Evolutionary conservation across 768 basidiomycete genomes (phyloP).

Genomic region (Daedaleopsis nitida): DNA sequence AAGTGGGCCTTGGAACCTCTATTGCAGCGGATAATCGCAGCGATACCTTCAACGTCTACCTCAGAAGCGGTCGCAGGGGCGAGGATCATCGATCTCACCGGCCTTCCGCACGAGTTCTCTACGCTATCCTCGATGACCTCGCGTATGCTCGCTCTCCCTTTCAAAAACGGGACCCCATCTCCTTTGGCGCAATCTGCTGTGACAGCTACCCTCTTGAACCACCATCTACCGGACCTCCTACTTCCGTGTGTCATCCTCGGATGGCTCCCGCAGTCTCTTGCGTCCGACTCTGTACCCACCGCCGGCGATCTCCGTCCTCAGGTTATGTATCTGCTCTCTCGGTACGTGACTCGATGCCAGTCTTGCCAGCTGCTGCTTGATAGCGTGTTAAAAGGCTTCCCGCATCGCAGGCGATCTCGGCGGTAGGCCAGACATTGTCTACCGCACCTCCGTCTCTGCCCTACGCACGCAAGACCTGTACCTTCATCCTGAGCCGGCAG

Average conservation of each 20-base stretch:
- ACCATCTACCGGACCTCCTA: slow-evolving; percentile 61
- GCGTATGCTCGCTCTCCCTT: slow-evolving; percentile 50
- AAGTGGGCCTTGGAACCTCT: slow-evolving; percentile 70
- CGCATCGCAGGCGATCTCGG: slow-evolving; percentile 63
- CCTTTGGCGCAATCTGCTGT: slow-evolving; percentile 60
- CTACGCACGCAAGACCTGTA: slow-evolving; percentile 61
- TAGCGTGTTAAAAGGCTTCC: slow-evolving; percentile 48
- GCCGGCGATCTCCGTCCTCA: slow-evolving; percentile 51
- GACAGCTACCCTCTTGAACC: slow-evolving; percentile 55
- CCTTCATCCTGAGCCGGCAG: slow-evolving; percentile 68
- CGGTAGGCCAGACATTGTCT: slow-evolving; percentile 63
- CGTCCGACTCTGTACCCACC: slow-evolving; percentile 39
- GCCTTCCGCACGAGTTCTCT: slow-evolving; percentile 43
- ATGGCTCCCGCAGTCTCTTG: slow-evolving; percentile 65
- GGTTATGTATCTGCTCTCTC: slow-evolving; percentile 57
- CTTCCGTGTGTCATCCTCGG: slow-evolving; percentile 64
- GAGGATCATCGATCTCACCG: slow-evolving; percentile 48
- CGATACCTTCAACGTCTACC: slow-evolving; percentile 26
- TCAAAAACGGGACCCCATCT: slow-evolving; percentile 53
- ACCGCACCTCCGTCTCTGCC: slow-evolving; percentile 39
- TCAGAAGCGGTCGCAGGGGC: slow-evolving; percentile 41
- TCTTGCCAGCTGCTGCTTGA: neutral
- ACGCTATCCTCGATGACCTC: slow-evolving; percentile 45
- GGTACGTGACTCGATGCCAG: slow-evolving; percentile 46
- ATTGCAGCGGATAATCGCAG: slow-evolving; percentile 41